Conservation (phyloP, 179 eudicot species). For the Vitellaria paradoxa region DNA sequence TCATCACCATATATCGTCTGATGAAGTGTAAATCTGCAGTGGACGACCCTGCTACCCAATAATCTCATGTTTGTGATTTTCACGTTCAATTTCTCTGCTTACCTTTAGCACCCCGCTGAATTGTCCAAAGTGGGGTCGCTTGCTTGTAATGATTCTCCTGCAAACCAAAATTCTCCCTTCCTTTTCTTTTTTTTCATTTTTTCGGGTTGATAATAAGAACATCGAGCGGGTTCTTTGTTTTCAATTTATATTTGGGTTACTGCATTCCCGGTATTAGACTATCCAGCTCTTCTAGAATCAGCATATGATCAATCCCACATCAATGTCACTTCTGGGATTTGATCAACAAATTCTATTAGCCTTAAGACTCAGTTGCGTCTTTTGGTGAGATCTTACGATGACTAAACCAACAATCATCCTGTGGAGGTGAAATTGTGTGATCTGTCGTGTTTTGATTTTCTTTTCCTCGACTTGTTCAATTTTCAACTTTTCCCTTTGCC, state of each 20-base stretch:
- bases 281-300: too few species aligned
- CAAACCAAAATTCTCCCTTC: neutral
- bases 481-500: too few species aligned
- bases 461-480: too few species aligned
- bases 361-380: too few species aligned
- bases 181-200: neutral
- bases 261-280: too few species aligned
- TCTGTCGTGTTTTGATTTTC: neutral
- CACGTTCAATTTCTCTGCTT: neutral
- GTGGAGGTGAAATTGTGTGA: neutral
- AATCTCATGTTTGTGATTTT: neutral
- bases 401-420: neutral
- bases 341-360: too few species aligned
- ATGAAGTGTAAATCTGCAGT: conserved; percentile 13
- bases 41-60: conserved; percentile 2
- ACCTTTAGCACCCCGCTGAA: neutral
- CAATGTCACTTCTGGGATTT: too few species aligned
- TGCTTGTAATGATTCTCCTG: neutral
- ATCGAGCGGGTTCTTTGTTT: neutral
- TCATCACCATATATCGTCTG: conserved; percentile 2
- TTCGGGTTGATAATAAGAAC: neutral
- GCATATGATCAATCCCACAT: too few species aligned
- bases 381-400: too few species aligned
- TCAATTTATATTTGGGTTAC: neutral
- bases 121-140: neutral